phyloP scores from a whole-genome alignment of 371 early-diverging fungal species.

The Mortierella sp. region DNA sequence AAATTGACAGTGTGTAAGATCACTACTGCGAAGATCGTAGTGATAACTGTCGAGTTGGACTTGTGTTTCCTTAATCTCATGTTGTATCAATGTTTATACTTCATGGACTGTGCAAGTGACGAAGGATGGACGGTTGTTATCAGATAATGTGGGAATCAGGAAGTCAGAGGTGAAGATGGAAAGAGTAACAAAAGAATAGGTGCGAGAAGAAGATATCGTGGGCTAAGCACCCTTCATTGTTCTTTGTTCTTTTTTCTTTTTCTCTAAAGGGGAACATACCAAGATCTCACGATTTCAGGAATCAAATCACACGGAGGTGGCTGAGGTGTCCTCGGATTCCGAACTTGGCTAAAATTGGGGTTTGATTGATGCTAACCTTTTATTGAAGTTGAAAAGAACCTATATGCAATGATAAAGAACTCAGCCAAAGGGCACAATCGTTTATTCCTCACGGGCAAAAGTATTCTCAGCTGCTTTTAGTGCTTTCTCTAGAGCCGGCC shows the following conservation, averaged over 20 bases:
- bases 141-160: too few species aligned
- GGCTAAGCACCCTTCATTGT: too few species aligned
- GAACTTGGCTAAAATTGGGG: neutral
- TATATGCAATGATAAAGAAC: neutral
- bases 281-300: too few species aligned
- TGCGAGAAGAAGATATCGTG: too few species aligned
- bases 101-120: neutral
- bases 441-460: slow-evolving; percentile 23
- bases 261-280: too few species aligned
- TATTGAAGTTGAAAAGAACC: neutral
- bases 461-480: slow-evolving; percentile 9
- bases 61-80: neutral
- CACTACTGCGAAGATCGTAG: neutral
- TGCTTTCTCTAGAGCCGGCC: slow-evolving; percentile 26
- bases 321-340: neutral
- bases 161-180: too few species aligned
- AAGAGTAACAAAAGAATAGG: too few species aligned
- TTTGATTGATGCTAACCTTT: neutral
- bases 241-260: too few species aligned
- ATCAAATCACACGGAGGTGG: too few species aligned
- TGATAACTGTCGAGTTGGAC: neutral
- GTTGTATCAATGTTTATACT: neutral
- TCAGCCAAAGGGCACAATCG: neutral
- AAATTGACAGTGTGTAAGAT: neutral
- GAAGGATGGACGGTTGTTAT: too few species aligned